These are phyloP conservation scores for Aspergillus carbonarius DNA, from an alignment of 2,329 filamentous ascomycete species.

Conservation along the genomic window DNA sequence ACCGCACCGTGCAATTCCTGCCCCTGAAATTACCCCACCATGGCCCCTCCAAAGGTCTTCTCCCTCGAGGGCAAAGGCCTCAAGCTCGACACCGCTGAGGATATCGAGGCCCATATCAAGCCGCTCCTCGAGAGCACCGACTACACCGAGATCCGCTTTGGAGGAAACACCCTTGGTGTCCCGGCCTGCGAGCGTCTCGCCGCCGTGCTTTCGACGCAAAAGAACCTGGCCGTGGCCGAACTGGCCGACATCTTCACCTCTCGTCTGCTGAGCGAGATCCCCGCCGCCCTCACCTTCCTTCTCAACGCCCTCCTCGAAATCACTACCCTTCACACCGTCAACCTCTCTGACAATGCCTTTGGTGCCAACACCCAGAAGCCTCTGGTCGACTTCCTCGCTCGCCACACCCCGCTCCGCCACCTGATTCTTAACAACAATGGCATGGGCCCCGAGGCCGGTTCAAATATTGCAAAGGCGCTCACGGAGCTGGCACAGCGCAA, in stretches of 20 bases:
- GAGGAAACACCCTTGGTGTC: slow-evolving; percentile 90
- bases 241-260: slow-evolving; percentile 97
- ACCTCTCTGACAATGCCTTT: slow-evolving; percentile 97
- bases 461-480: slow-evolving; percentile 83
- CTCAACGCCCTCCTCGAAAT: slow-evolving; percentile 84
- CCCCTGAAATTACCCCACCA: slow-evolving; percentile 42
- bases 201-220: slow-evolving; percentile 79
- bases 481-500: slow-evolving; percentile 81
- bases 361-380: slow-evolving; percentile 93
- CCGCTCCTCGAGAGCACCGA: slow-evolving; percentile 68
- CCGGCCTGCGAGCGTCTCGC: slow-evolving; percentile 83
- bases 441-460: slow-evolving; percentile 85
- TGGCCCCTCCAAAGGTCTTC: slow-evolving; percentile 63
- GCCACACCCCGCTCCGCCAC: slow-evolving; percentile 86
- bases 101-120: slow-evolving; percentile 81
- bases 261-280: slow-evolving; percentile 89
- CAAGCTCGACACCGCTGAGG: slow-evolving; percentile 85
- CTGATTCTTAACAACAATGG: slow-evolving; percentile 98
- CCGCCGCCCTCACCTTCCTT: slow-evolving; percentile 79
- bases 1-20: slow-evolving; percentile 6
- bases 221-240: slow-evolving; percentile 77
- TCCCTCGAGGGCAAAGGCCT: slow-evolving; percentile 88
- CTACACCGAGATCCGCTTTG: slow-evolving; percentile 75
- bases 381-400: slow-evolving; percentile 84
- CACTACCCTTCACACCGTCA: slow-evolving; percentile 82